Percentiles rank a stretch among this genome's conserved stretches.
phyloP scores from a whole-genome alignment of 345 rosid species.

The Populus simonii region DNA sequence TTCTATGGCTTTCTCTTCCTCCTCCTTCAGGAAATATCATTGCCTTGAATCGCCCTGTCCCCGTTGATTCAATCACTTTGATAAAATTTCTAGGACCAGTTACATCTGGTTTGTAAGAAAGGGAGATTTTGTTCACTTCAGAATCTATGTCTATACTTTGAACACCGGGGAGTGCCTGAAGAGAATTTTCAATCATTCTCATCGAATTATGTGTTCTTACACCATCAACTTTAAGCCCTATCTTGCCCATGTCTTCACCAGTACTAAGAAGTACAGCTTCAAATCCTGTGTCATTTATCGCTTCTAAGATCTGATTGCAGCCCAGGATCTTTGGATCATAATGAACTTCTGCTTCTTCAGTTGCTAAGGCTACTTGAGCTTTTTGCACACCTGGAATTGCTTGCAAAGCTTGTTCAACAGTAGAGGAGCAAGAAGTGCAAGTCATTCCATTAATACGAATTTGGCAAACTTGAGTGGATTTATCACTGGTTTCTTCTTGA shows the following conservation, averaged over 20 bases:
- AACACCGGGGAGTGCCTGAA: slow-evolving; percentile 88
- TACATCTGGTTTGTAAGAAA: slow-evolving; percentile 65
- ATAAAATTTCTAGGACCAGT: slow-evolving; percentile 83
- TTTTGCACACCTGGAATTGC: slow-evolving; percentile 58
- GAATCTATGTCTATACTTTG: slow-evolving; percentile 32
- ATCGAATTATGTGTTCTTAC: slow-evolving; percentile 45
- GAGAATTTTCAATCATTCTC: slow-evolving; percentile 52
- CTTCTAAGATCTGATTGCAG: slow-evolving; percentile 40
- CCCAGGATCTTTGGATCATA: slow-evolving; percentile 53
- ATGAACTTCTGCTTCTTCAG: slow-evolving; percentile 79
- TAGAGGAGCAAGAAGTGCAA: slow-evolving; percentile 79
- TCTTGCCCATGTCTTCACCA: slow-evolving; percentile 64
- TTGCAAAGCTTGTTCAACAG: slow-evolving; percentile 65
- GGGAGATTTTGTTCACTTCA: slow-evolving; percentile 40
- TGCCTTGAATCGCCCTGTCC: slow-evolving; percentile 64
- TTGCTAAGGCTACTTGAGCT: slow-evolving; percentile 80
- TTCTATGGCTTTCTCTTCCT: slow-evolving; percentile 55
- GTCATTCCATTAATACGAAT: slow-evolving; percentile 83
- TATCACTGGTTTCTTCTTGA: slow-evolving; percentile 47
- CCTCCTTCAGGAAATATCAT: slow-evolving; percentile 59
- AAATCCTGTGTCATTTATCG: slow-evolving; percentile 64
- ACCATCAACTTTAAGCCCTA: slow-evolving; percentile 74
- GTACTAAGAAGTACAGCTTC: slow-evolving; percentile 69
- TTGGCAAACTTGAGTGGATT: slow-evolving; percentile 58
- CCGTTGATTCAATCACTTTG: slow-evolving; percentile 73